Evolutionary conservation across 371 early-diverging fungal species (phyloP).

Genomic region (Mortierella sp.): DNA sequence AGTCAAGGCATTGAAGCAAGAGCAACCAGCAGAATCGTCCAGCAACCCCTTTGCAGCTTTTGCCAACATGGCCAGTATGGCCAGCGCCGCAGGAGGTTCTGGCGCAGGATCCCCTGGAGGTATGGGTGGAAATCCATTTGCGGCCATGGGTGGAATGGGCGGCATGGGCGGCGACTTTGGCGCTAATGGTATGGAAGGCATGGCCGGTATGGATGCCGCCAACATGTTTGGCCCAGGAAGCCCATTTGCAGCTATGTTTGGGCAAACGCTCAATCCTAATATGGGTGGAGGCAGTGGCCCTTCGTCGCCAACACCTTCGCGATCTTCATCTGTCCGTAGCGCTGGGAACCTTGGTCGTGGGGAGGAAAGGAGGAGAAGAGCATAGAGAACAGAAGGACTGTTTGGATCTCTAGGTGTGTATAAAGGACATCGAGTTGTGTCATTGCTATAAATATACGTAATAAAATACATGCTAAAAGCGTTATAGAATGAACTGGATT

Average conservation of each 20-base stretch:
- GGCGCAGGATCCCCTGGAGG: slow-evolving; percentile 38
- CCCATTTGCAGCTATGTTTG: slow-evolving; percentile 54
- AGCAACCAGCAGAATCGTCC: slow-evolving; percentile 30
- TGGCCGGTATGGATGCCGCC: slow-evolving; percentile 40
- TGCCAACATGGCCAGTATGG: slow-evolving; percentile 54
- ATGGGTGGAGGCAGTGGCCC: slow-evolving; percentile 19
- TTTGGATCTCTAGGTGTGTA: not conserved
- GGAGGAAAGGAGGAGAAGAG: slow-evolving; percentile 50
- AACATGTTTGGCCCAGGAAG: slow-evolving; percentile 54
- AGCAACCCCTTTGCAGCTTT: slow-evolving; percentile 42
- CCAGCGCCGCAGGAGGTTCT: slow-evolving; percentile 34
- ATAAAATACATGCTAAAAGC: not conserved
- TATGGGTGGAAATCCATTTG: slow-evolving; percentile 42
- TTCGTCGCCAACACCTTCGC: slow-evolving; percentile 21
- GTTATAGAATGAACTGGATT: not conserved
- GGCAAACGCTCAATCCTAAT: slow-evolving; percentile 33
- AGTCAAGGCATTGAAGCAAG: slow-evolving; percentile 30
- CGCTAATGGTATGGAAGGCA: slow-evolving; percentile 24
- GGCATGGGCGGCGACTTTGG: slow-evolving; percentile 30
- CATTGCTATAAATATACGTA: not conserved
- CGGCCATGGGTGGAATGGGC: slow-evolving; percentile 23
- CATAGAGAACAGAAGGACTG: slow-evolving; percentile 10
- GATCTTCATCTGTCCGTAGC: slow-evolving; percentile 47
- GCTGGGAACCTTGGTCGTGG: slow-evolving; percentile 48
- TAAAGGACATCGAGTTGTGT: not conserved